These are phyloP conservation scores for Petunia axillaris DNA, from an alignment of 257 asterid species.

Conservation along the genomic window DNA sequence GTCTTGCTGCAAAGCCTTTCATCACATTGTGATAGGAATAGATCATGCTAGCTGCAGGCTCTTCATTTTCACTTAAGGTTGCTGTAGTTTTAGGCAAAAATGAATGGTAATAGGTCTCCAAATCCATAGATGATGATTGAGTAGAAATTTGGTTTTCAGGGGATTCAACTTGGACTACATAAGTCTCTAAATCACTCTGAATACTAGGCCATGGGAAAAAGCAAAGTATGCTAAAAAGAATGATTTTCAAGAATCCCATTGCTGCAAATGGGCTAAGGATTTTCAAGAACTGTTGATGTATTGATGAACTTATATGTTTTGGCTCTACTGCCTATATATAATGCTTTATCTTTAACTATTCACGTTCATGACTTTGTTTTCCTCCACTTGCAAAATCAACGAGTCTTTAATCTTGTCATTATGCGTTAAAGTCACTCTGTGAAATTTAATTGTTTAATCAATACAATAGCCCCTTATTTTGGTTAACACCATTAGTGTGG, in stretches of 20 bases:
- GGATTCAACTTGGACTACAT: conserved; percentile 46
- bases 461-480: neutral
- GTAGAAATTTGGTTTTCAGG: conserved; percentile 28
- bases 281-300: neutral
- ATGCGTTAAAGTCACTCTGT: no score
- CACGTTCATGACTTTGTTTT: neutral
- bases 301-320: neutral
- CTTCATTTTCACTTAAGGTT: conserved; percentile 23
- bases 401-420: neutral
- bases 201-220: neutral
- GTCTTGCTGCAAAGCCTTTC: conserved; percentile 52
- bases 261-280: neutral
- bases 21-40: conserved; percentile 47
- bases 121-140: conserved; percentile 11
- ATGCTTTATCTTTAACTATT: neutral
- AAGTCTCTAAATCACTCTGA: conserved; percentile 33
- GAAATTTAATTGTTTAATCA: no score
- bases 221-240: neutral
- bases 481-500: neutral
- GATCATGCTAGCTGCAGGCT: conserved; percentile 19
- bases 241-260: conserved; percentile 15
- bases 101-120: conserved; percentile 42
- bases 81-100: conserved; percentile 36
- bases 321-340: conserved; percentile 2
- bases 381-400: neutral